Base-by-base conservation (phyloP, 139 green algal genomes). In the Trebouxia sp. region DNA sequence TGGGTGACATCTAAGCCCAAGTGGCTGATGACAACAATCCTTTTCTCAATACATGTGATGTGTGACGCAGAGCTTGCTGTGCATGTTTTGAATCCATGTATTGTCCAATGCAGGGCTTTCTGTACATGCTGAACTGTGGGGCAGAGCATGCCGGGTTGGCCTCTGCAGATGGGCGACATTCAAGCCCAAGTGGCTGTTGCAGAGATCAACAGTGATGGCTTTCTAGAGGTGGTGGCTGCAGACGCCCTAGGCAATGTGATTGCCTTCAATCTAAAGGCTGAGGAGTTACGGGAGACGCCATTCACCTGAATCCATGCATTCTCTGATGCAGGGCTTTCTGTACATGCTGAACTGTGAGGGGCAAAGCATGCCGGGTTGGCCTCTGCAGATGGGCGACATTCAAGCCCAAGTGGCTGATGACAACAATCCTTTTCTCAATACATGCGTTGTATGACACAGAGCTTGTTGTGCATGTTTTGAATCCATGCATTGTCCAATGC, bases 261-360 rank as follows among this genome's bases (percentile, higher is more conserved):
- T 7, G 89, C 88, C 22, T 97, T 98, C 48, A 82, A 83, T 30
- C 20, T 37, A 12, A 76, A 83, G 32, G 95, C 89, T 47, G 89
- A 91, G 65, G 92, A 98, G 89, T 39, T 99, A 55, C 99, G 97
- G 97, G 94, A 98, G 85, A n/a, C n/a, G n/a, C n/a, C n/a, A n/a
- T n/a, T n/a, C 47, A 53, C 1, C 1, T 53, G 47, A 53, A 53
- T n/a, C n/a, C n/a, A n/a, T n/a, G n/a, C n/a, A n/a, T n/a, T n/a
- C n/a, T n/a, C n/a, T n/a, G n/a, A n/a, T n/a, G n/a, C n/a, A 87
- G 83, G 96, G 96, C n/a, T n/a, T n/a, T n/a, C n/a, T 65, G 53
- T 65, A 38, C 35, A 89, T 97, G 32, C 86, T 99, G n/a, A 85
- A 95, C 77, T 38, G 65, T 76, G 78, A 89, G 78, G 91, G 89